These are phyloP conservation scores for Arabidopsis lyrata DNA, from an alignment of 441 rosid species.

Conservation along the genomic window DNA sequence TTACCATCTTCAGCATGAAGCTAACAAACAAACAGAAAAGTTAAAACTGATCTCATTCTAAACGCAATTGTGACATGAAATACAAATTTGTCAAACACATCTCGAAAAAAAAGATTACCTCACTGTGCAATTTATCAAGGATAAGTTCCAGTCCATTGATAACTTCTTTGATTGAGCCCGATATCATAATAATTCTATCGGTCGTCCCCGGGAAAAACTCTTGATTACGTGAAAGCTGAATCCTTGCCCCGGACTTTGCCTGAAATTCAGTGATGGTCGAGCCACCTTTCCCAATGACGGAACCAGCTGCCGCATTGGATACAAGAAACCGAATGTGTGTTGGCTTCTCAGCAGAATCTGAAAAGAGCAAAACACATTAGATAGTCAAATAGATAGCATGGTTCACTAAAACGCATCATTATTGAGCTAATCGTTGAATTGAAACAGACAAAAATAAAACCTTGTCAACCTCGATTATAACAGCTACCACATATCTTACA, in stretches of 20 bases:
- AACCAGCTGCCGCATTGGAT: constrained; percentile 98
- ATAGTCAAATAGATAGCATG: constrained; percentile 2
- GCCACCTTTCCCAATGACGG: constrained; percentile 98
- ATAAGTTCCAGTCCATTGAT: constrained; percentile 84
- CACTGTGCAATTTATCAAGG: constrained; percentile 81
- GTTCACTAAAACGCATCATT: not conserved
- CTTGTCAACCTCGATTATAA: not conserved
- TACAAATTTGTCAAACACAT: constrained; percentile 22
- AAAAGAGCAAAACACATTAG: constrained; percentile 23
- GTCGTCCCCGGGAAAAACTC: constrained; percentile 94
- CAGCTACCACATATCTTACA: constrained; percentile 10
- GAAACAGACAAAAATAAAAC: not conserved
- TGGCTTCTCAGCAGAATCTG: constrained; percentile 84
- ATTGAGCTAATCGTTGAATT: constrained; percentile 1
- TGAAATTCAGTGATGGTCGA: constrained; percentile 95
- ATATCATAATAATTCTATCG: constrained; percentile 89
- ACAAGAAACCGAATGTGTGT: constrained; percentile 89
- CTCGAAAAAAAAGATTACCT: constrained; percentile 57
- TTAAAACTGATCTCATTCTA: constrained; percentile 3
- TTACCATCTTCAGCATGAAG: constrained; percentile 75
- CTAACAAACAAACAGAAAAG: constrained; percentile 50
- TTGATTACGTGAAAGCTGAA: constrained; percentile 92
- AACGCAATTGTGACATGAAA: constrained; percentile 16
- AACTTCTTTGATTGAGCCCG: constrained; percentile 79
- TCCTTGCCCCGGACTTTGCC: constrained; percentile 90